Conservation (phyloP, 2,329 filamentous ascomycete species). For the Aspergillus flavus region DNA sequence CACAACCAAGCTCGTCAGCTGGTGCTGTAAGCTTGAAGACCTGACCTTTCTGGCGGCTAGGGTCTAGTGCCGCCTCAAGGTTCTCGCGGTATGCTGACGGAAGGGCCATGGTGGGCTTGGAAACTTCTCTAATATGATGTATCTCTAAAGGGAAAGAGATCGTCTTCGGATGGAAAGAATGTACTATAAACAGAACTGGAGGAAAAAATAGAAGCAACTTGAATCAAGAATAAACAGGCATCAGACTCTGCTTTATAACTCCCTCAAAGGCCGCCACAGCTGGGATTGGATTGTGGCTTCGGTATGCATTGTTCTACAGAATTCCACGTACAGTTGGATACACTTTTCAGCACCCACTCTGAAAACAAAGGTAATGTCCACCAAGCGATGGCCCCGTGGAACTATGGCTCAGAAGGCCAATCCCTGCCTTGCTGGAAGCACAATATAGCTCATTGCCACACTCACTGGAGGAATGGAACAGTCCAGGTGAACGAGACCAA, state of each 20-base stretch:
- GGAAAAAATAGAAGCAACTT: neutral
- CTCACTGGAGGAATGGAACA: neutral
- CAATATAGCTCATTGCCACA: neutral
- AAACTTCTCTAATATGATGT: neutral
- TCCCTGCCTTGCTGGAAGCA: neutral
- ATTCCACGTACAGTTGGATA: neutral
- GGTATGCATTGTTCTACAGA: neutral
- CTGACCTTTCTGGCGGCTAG: neutral
- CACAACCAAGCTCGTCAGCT: neutral
- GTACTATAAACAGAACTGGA: neutral
- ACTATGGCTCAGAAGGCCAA: neutral
- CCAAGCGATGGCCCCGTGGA: neutral
- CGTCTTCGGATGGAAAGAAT: neutral
- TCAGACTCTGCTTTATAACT: neutral
- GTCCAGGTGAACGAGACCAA: neutral
- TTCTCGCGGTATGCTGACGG: neutral
- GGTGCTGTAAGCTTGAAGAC: conserved; percentile 2
- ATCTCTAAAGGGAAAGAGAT: neutral
- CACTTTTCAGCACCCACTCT: neutral
- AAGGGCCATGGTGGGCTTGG: neutral
- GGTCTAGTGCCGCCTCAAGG: neutral
- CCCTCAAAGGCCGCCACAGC: neutral
- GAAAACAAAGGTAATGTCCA: neutral
- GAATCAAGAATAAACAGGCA: neutral
- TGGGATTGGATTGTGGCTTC: neutral